Percentiles rank a stretch among this genome's conserved stretches.
Conservation (phyloP, 139 green algal species). For the Chlamydomonas schloesseri region DNA sequence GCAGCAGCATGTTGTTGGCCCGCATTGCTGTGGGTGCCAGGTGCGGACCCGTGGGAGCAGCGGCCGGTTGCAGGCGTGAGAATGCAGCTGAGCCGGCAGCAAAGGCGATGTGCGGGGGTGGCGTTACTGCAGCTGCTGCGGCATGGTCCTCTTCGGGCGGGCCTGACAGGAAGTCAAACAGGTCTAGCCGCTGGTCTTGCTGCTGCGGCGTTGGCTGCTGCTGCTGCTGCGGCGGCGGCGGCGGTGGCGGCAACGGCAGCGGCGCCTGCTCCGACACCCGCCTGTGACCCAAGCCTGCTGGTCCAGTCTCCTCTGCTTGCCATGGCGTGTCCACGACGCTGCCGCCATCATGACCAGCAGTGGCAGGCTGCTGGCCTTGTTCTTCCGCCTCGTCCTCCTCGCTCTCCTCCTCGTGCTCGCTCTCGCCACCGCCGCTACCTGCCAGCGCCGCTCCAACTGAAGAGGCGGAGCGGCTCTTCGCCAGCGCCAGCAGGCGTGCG, state of each 20-base stretch:
- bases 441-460: background rate
- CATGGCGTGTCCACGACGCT: background rate
- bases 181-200: background rate
- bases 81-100: too few relatives aligned
- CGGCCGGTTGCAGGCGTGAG: too few relatives aligned
- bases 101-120: too few relatives aligned
- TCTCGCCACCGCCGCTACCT: background rate
- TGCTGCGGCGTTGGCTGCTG: background rate
- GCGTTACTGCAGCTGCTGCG: too few relatives aligned
- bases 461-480: background rate
- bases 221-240: background rate
- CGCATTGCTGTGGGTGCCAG: too few relatives aligned
- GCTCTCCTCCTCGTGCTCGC: background rate
- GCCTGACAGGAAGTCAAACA: too few relatives aligned
- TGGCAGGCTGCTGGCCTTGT: background rate
- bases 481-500: conserved; percentile 13
- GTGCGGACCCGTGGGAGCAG: too few relatives aligned
- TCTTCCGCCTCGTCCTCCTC: background rate
- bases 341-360: background rate
- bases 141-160: background rate
- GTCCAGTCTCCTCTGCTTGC: background rate
- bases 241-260: too few relatives aligned
- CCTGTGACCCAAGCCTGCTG: too few relatives aligned
- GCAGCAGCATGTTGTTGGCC: too few relatives aligned
- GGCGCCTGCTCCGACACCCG: too few relatives aligned